A percentile compares a stretch with the other conserved stretches of the same genome.
Evolutionary conservation across 1,139 yeast genomes (phyloP).

Genomic region (Geotrichum citri-aurantii): DNA sequence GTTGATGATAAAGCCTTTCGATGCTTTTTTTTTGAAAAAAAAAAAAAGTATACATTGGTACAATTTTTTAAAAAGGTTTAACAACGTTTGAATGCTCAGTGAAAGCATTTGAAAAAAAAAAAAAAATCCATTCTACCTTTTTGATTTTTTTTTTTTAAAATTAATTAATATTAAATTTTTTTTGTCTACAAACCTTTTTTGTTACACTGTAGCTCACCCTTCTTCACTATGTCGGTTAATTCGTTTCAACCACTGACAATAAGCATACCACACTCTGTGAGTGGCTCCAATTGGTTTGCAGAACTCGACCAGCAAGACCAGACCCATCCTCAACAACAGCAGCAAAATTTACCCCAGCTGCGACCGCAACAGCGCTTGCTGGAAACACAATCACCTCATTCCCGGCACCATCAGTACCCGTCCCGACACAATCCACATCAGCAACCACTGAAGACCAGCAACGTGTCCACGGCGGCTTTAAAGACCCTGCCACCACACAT

Average conservation of each 20-base stretch:
- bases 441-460: background rate
- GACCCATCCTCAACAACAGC: background rate
- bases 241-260: background rate
- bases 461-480: background rate
- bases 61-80: no score
- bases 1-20: no score
- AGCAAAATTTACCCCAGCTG: background rate
- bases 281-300: constrained; percentile 1
- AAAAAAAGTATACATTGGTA: no score
- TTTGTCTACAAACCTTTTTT: no score
- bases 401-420: background rate
- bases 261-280: background rate
- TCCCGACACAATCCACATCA: background rate
- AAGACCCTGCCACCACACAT: background rate
- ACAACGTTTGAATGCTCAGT: no score
- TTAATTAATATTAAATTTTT: background rate
- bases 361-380: background rate
- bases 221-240: background rate
- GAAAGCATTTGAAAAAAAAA: no score
- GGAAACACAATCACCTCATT: background rate
- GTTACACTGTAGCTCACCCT: no score
- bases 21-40: no score
- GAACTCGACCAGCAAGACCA: background rate
- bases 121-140: background rate
- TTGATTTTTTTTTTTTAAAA: background rate